phyloP scores from a whole-genome alignment of 108 stramenopile genomes.

The Schizochytrium sp. region DNA sequence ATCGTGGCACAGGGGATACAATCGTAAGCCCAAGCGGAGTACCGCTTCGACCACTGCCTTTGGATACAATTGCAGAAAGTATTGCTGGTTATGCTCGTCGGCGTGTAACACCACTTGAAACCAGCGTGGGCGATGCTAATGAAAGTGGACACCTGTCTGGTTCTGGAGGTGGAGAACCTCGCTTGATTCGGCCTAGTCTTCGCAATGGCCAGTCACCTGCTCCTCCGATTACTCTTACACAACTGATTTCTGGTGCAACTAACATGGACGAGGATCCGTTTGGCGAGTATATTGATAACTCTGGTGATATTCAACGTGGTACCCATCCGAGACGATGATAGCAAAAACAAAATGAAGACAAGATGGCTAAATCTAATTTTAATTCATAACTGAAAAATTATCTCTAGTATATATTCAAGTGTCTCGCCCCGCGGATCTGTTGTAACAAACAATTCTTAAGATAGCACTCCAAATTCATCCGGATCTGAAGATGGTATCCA shows the following conservation, averaged over 20 bases:
- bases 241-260: neutral
- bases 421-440: too few species aligned
- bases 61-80: constrained; percentile 48
- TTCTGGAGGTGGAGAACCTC: too few species aligned
- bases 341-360: too few species aligned
- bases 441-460: too few species aligned
- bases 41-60: neutral
- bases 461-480: too few species aligned
- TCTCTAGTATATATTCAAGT: too few species aligned
- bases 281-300: constrained; percentile 1
- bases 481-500: too few species aligned
- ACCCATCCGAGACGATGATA: too few species aligned
- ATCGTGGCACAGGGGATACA: neutral
- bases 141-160: too few species aligned
- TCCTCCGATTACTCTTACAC: neutral
- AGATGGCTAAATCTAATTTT: too few species aligned
- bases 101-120: neutral
- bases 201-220: neutral
- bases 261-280: constrained; percentile 16
- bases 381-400: too few species aligned
- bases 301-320: neutral
- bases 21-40: neutral
- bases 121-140: neutral
- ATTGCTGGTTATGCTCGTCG: neutral
- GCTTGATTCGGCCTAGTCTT: too few species aligned